Evolutionary conservation across 2,329 filamentous ascomycete species (phyloP).

Genomic region (Epichloe hybrida): DNA sequence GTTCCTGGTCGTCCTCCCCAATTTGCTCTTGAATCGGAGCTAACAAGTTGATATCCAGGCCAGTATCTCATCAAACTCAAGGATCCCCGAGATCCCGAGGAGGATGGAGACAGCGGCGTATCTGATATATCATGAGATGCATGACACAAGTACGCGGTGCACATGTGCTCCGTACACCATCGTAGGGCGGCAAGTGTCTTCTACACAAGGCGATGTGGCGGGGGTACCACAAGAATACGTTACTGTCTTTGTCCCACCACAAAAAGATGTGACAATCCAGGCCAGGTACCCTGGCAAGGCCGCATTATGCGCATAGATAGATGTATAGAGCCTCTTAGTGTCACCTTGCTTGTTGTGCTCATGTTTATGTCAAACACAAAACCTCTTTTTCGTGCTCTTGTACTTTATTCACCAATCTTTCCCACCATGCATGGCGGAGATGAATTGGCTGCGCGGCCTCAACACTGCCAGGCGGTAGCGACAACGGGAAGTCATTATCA

Average conservation of each 20-base stretch:
- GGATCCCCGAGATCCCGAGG: slow-evolving; percentile 15
- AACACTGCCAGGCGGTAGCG: slow-evolving; percentile 3
- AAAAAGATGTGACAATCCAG: no score
- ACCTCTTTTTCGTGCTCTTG: slow-evolving; percentile 20
- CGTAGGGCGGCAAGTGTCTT: not conserved
- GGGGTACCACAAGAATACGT: not conserved
- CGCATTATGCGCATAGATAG: not conserved
- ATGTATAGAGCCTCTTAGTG: not conserved
- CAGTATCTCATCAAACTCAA: slow-evolving; percentile 25
- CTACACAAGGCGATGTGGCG: not conserved
- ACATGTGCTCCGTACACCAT: not conserved
- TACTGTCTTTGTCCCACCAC: no score
- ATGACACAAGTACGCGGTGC: not conserved
- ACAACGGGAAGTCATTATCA: slow-evolving; percentile 12
- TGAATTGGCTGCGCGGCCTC: slow-evolving; percentile 13
- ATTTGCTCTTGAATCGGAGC: slow-evolving; percentile 4
- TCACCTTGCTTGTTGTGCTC: not conserved
- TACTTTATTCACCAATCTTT: slow-evolving; percentile 22
- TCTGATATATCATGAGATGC: slow-evolving; percentile 13
- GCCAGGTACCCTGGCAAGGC: no score
- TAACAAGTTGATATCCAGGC: slow-evolving; percentile 14
- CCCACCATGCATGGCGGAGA: slow-evolving; percentile 25
- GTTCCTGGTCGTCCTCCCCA: no score
- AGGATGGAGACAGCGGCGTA: slow-evolving; percentile 26
- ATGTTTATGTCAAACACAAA: slow-evolving; percentile 23